Evolutionary conservation across 2,329 filamentous ascomycete species (phyloP).

Genomic region (Furcasterigmium furcatum): DNA sequence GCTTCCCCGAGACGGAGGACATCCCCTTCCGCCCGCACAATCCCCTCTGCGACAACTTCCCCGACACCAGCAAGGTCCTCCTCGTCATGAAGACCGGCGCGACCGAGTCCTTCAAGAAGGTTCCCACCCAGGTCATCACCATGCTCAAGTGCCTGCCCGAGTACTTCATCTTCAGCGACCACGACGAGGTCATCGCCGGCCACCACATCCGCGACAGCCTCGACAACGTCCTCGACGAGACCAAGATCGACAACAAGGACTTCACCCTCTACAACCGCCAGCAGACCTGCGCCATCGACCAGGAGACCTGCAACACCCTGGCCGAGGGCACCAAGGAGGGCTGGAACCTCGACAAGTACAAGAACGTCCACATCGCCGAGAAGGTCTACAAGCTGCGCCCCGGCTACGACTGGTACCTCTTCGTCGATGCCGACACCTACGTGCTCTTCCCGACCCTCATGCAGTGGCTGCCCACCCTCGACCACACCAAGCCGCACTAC

Average conservation of each 20-base stretch:
- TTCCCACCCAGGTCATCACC: conserved; percentile 54
- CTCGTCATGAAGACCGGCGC: conserved; percentile 57
- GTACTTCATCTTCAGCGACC: conserved; percentile 56
- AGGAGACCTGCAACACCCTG: conserved; percentile 38
- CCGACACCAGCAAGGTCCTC: conserved; percentile 41
- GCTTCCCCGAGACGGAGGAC: conserved; percentile 3
- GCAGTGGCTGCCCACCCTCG: conserved; percentile 41
- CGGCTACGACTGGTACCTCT: conserved; percentile 55
- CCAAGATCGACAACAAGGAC: conserved; percentile 41
- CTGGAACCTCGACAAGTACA: conserved; percentile 60
- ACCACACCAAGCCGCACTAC: conserved; percentile 41
- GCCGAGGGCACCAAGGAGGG: conserved; percentile 26
- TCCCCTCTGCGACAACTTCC: conserved; percentile 32
- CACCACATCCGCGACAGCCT: conserved; percentile 43
- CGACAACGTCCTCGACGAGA: conserved; percentile 36
- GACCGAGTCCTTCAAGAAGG: conserved; percentile 46
- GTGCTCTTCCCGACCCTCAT: conserved; percentile 50
- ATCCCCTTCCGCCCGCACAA: conserved; percentile 16
- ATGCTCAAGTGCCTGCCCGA: conserved; percentile 45
- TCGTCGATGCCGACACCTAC: conserved; percentile 57
- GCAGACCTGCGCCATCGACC: conserved; percentile 39
- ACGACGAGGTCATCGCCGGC: conserved; percentile 43
- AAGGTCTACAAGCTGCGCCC: conserved; percentile 48
- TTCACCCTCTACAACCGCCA: conserved; percentile 47
- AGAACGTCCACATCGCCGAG: conserved; percentile 58